phyloP scores from a whole-genome alignment of 352 stramenopile species.

The Pythium dissimile region DNA sequence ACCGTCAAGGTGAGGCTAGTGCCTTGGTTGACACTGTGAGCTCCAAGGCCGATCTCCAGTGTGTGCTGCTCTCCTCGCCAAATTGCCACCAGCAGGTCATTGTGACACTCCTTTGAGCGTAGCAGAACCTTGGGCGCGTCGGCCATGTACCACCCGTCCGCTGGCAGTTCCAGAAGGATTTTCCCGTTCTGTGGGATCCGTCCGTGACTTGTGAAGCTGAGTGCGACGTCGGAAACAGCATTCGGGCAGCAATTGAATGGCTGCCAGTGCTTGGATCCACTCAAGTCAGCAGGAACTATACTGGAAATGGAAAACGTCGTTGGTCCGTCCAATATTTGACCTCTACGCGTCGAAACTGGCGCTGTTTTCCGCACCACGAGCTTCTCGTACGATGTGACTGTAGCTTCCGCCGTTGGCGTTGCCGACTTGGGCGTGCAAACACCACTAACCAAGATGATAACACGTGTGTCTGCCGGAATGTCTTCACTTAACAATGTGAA shows the following conservation, averaged over 20 bases:
- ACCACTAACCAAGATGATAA: conserved; percentile 51
- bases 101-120: conserved; percentile 29
- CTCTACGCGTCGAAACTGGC: conserved; percentile 48
- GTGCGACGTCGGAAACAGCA: conserved; percentile 46
- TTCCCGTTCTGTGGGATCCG: conserved; percentile 34
- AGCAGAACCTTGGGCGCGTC: conserved; percentile 37
- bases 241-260: conserved; percentile 56
- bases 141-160: conserved; percentile 61
- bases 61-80: conserved; percentile 53
- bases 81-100: conserved; percentile 22
- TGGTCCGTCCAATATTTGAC: conserved; percentile 63
- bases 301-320: conserved; percentile 40
- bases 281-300: conserved; percentile 47
- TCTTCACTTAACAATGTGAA: conserved; percentile 45
- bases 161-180: conserved; percentile 49
- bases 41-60: conserved; percentile 37
- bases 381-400: conserved; percentile 65
- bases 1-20: conserved; percentile 37
- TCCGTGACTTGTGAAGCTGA: conserved; percentile 44
- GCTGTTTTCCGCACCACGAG: conserved; percentile 46
- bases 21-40: neutral
- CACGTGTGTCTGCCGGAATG: conserved; percentile 32
- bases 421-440: conserved; percentile 52
- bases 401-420: conserved; percentile 39
- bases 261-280: conserved; percentile 40